A percentile compares a stretch with the other conserved stretches of the same genome.
Evolutionary conservation across 202 grass and related monocot species (phyloP).

Genomic region (Carex arenaria): DNA sequence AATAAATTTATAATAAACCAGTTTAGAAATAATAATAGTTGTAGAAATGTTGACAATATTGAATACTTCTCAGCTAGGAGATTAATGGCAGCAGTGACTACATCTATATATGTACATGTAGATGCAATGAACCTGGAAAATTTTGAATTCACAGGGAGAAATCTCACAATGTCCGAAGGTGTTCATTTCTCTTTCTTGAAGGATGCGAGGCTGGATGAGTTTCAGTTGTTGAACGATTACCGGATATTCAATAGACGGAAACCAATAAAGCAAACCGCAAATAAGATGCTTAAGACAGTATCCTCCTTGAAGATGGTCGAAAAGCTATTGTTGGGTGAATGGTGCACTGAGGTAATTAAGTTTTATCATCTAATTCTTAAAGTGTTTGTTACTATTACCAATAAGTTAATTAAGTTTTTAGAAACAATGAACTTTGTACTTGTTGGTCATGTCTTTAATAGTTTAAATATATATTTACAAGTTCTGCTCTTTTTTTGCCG

Average conservation of each 20-base stretch:
- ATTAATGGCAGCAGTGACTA: not conserved
- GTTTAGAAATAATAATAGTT: too few relatives aligned
- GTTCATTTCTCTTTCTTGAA: conserved; percentile 1
- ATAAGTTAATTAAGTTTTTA: not conserved
- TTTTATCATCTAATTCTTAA: not conserved
- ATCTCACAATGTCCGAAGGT: not conserved
- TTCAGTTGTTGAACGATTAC: not conserved
- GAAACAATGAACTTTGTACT: not conserved
- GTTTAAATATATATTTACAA: not conserved
- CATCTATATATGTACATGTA: not conserved
- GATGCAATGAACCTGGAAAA: conserved; percentile 1
- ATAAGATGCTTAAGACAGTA: not conserved
- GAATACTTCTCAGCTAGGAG: too few relatives aligned
- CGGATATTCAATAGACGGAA: not conserved
- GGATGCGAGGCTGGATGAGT: not conserved
- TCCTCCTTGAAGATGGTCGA: conserved; percentile 1
- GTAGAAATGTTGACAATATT: too few relatives aligned
- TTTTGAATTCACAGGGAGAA: conserved; percentile 3
- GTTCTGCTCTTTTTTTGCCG: not conserved
- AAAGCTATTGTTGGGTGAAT: not conserved
- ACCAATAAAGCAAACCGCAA: not conserved
- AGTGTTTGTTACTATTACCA: not conserved
- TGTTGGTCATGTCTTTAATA: not conserved
- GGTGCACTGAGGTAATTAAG: not conserved
- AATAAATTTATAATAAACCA: too few relatives aligned